These are phyloP conservation scores for Verbena officinalis DNA, from an alignment of 257 asterid genomes.

Conservation along the genomic window DNA sequence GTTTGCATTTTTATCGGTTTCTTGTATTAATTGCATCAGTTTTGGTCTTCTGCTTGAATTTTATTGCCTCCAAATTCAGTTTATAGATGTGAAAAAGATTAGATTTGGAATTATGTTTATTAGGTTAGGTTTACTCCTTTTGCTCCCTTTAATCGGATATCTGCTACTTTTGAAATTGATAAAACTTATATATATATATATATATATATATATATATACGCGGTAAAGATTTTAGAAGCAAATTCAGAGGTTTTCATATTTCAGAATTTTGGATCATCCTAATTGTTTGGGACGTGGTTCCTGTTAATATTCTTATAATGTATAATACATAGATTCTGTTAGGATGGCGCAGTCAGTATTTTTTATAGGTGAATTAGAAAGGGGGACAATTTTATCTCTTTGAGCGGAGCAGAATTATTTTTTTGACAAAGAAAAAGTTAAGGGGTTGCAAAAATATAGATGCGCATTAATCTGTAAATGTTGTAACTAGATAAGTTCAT, in stretches of 20 bases:
- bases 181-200: not conserved
- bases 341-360: too few species aligned
- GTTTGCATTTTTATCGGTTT: not conserved
- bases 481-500: not conserved
- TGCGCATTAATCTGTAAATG: not conserved
- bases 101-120: not conserved
- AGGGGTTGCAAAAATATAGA: too few species aligned
- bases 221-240: not conserved
- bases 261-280: not conserved
- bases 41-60: not conserved
- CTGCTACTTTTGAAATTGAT: constrained; percentile 8
- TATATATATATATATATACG: too few species aligned
- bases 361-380: too few species aligned
- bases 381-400: too few species aligned
- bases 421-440: too few species aligned
- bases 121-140: not conserved
- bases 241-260: too few species aligned
- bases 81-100: not conserved
- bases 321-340: too few species aligned
- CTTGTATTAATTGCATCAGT: not conserved
- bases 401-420: too few species aligned
- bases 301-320: too few species aligned
- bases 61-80: not conserved
- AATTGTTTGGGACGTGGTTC: not conserved
- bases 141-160: not conserved